phyloP scores from a whole-genome alignment of 1,139 yeast species.

The Blastobotrys arbuscula region DNA sequence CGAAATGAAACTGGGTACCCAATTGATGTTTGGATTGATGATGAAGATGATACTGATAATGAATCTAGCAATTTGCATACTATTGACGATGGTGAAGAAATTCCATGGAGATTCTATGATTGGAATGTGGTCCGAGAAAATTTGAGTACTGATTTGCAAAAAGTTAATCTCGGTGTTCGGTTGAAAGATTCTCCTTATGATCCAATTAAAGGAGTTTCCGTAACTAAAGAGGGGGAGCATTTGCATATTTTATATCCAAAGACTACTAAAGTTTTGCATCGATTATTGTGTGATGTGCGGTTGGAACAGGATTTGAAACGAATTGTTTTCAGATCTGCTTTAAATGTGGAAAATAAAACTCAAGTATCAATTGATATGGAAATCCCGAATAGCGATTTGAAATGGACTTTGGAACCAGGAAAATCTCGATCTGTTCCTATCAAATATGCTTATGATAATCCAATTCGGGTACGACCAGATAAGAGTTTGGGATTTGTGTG shows the following conservation, averaged over 20 bases:
- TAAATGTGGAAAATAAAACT: constrained; percentile 65
- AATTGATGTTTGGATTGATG: constrained; percentile 70
- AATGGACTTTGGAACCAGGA: constrained; percentile 45
- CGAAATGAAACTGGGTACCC: constrained; percentile 81
- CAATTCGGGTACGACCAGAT: constrained; percentile 59
- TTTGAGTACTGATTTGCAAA: constrained; percentile 58
- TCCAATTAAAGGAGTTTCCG: constrained; percentile 52
- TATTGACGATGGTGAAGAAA: constrained; percentile 46
- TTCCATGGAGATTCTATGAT: constrained; percentile 92
- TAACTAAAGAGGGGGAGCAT: constrained; percentile 81
- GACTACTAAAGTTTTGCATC: constrained; percentile 56
- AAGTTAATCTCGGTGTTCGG: constrained; percentile 56
- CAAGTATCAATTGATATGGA: constrained; percentile 32
- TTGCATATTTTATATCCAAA: constrained; percentile 64
- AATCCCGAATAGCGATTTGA: constrained; percentile 13
- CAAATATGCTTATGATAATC: constrained; percentile 54
- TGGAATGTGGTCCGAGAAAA: constrained; percentile 85
- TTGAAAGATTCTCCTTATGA: constrained; percentile 52
- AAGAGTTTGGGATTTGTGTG: constrained; percentile 52
- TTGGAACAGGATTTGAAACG: constrained; percentile 73
- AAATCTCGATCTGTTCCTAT: constrained; percentile 65
- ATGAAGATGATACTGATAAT: constrained; percentile 11
- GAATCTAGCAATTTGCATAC: constrained; percentile 17
- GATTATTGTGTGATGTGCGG: constrained; percentile 65
- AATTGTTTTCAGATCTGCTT: constrained; percentile 68